A percentile compares a stretch with the other conserved stretches of the same genome.
Conservation (phyloP, 2,329 filamentous ascomycete species). For the Purpureocillium lavendulum region DNA sequence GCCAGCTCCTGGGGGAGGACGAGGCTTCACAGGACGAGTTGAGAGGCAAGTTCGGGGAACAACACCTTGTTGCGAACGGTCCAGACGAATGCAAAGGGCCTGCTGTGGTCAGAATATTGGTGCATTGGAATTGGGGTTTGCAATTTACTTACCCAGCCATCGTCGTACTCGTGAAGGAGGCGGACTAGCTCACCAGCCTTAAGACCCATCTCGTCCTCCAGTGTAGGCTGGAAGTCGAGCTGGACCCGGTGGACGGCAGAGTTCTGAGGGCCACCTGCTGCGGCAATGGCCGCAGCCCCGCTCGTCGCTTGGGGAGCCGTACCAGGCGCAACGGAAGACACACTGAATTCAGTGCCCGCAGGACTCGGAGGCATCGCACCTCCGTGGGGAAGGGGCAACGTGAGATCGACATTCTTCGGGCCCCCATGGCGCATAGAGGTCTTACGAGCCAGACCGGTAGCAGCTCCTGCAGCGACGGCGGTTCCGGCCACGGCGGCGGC, state of each 20-base stretch:
- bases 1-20: constrained; percentile 44
- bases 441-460: constrained; percentile 37
- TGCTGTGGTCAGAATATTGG: not conserved
- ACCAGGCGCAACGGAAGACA: constrained; percentile 43
- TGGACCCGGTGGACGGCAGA: constrained; percentile 82
- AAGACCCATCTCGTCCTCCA: constrained; percentile 85
- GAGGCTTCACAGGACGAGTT: constrained; percentile 82
- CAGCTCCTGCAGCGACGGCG: constrained; percentile 27
- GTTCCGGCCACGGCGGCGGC: constrained; percentile 11
- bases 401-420: constrained; percentile 46
- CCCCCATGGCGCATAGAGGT: constrained; percentile 47
- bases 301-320: constrained; percentile 24
- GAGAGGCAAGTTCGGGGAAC: constrained; percentile 91
- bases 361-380: constrained; percentile 45
- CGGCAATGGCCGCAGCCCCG: constrained; percentile 52
- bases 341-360: constrained; percentile 54
- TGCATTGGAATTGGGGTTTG: not conserved
- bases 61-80: constrained; percentile 87
- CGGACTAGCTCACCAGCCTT: constrained; percentile 76
- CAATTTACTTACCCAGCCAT: constrained; percentile 75
- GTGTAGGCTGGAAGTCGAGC: constrained; percentile 85
- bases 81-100: constrained; percentile 86
- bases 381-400: constrained; percentile 28
- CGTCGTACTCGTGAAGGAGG: constrained; percentile 91
- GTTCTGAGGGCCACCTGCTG: constrained; percentile 49